Base-by-base conservation (phyloP, 805 yeast genomes). In the Gaillardinia entomophila region DNA sequence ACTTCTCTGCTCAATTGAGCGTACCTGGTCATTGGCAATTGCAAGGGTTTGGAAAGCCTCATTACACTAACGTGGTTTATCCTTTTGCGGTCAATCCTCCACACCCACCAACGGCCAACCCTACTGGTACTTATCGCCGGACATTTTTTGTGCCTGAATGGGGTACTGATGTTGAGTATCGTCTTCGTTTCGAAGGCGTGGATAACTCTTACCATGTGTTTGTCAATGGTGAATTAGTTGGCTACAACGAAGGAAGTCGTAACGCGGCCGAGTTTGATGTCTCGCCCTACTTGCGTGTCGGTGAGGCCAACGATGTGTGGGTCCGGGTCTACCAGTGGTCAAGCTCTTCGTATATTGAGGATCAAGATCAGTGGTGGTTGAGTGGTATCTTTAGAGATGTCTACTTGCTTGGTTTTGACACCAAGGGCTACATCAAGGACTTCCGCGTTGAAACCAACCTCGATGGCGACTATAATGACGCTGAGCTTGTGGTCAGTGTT, bases 341-440 rank as follows among this genome's bases (percentile, higher is more conserved):
- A 8, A 50, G 49, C 22, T 57, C 60, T 4, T 36, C 54, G 18
- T 57, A 56, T 33, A 48, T 57, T 24, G 64, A 58, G 35, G 66
- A 60, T 36, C 66, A 60, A 38, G 66, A 60, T 37, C 62, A 56
- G 43, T 60, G 65, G 63, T 57, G 65, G 62, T 36, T 60, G 24
- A 56, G 62, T 25, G 66, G 66, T 12, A 60, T 60, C 6, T 60
- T 53, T 41, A 45, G 66, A 28, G 66, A 60, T 40, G 66, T 60
- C 4, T 46, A 49, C 26, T 28, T 57, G 10, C 37, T 58, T 13
- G 44, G 48, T 2, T 53, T 46, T 35, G 30, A 37, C 22, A 39
- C 35, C n/a, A n/a, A 24, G 15, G 58, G 56, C 13, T 48, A 47
- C 31, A 48, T 59, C 27, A 53, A 54, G 32, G 55, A 57, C 33